Evolutionary conservation across 768 basidiomycete species (phyloP).

Genomic region (Holtermannia corniformis): DNA sequence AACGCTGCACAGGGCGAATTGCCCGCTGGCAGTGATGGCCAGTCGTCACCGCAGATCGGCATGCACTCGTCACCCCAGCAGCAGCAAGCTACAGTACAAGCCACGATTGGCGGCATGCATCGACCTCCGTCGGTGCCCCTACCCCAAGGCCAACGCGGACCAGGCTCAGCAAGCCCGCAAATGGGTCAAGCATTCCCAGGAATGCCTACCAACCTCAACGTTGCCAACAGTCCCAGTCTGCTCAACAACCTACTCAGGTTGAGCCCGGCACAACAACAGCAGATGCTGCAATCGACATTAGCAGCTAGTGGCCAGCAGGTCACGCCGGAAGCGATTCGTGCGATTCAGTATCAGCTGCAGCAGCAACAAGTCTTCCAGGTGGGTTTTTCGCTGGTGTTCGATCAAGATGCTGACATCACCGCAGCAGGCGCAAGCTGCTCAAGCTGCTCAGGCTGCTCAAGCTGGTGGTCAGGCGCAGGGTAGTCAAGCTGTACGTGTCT

Average conservation of each 20-base stretch:
- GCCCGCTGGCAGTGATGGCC: slow-evolving; percentile 8
- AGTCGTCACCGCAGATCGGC: slow-evolving; percentile 11
- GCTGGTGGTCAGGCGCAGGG: slow-evolving; percentile 14
- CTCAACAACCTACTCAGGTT: slow-evolving; percentile 1
- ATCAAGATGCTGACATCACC: too few relatives aligned
- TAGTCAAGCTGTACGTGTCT: too few relatives aligned
- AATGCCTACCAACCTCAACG: neutral
- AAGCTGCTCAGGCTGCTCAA: slow-evolving; percentile 2
- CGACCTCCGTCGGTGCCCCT: neutral
- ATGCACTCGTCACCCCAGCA: slow-evolving; percentile 4
- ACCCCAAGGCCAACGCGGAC: neutral
- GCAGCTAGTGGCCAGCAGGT: slow-evolving; percentile 19
- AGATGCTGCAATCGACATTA: slow-evolving; percentile 6
- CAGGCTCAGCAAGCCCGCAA: neutral
- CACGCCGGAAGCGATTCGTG: slow-evolving; percentile 24
- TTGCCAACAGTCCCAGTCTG: slow-evolving; percentile 3
- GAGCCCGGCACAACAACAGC: slow-evolving; percentile 1
- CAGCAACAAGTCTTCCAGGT: neutral
- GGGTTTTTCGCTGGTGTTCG: too few relatives aligned
- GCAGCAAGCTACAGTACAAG: neutral
- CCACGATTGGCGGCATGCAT: too few relatives aligned
- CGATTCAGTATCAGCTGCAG: slow-evolving; percentile 5
- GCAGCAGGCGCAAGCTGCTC: slow-evolving; percentile 10
- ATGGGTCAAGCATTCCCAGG: neutral
- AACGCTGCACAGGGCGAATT: slow-evolving; percentile 11